Evolutionary conservation across 352 stramenopile genomes (phyloP).

Genomic region (Aphanomyces stellatus): DNA sequence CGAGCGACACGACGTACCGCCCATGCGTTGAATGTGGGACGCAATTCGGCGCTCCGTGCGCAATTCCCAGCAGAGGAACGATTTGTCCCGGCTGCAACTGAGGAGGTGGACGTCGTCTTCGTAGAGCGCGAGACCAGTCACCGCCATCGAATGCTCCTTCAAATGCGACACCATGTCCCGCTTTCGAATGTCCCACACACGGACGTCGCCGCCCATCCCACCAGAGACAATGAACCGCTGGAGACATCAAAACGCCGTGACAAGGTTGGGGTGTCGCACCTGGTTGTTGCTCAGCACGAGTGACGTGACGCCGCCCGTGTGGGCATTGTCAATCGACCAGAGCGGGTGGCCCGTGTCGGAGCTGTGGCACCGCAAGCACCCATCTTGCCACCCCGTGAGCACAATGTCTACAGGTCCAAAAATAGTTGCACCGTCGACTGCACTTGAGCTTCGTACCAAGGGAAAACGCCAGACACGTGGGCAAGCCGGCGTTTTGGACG

Average conservation of each 20-base stretch:
- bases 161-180: conserved; percentile 85
- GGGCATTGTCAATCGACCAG: conserved; percentile 87
- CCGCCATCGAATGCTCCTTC: conserved; percentile 86
- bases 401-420: conserved; percentile 50
- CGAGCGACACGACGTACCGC: conserved; percentile 24
- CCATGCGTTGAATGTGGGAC: conserved; percentile 89
- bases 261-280: not conserved
- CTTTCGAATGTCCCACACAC: conserved; percentile 90
- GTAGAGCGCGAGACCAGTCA: conserved; percentile 82
- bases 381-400: conserved; percentile 86
- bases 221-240: conserved; percentile 71
- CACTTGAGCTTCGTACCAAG: too few species aligned
- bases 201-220: conserved; percentile 77
- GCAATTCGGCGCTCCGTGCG: conserved; percentile 75
- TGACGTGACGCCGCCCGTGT: conserved; percentile 84
- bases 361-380: conserved; percentile 79
- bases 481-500: conserved; percentile 49
- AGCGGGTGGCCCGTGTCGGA: conserved; percentile 71
- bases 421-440: not conserved
- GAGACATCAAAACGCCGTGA: conserved; percentile 26
- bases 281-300: conserved; percentile 87
- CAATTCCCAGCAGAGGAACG: conserved; percentile 91
- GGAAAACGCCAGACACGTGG: conserved; percentile 76
- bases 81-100: conserved; percentile 82
- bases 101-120: conserved; percentile 86